phyloP scores from a whole-genome alignment of 768 basidiomycete genomes.

The Lactarius evosmus region DNA sequence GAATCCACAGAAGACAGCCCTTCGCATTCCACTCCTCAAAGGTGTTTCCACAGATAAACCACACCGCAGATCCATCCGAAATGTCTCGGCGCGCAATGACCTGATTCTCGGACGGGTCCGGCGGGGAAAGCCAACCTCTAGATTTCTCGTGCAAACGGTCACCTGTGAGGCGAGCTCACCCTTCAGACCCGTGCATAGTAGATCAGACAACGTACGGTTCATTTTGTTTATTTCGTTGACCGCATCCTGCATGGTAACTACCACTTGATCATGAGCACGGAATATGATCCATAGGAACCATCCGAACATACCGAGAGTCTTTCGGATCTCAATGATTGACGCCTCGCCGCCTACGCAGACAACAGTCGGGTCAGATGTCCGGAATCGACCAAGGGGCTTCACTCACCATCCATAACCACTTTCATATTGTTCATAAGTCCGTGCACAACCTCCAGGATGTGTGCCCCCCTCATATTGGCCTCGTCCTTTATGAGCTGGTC shows the following conservation, averaged over 20 bases:
- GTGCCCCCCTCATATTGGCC: background rate
- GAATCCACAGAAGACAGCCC: background rate
- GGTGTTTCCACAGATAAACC: background rate
- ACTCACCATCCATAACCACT: background rate
- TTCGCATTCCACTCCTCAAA: slow-evolving; percentile 3
- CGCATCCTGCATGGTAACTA: background rate
- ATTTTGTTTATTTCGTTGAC: background rate
- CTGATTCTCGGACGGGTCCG: slow-evolving; percentile 13
- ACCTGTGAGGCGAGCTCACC: background rate
- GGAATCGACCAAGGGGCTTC: background rate
- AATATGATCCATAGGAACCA: background rate
- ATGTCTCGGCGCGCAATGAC: background rate
- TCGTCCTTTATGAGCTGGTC: background rate
- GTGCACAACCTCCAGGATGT: background rate
- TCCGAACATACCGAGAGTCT: background rate
- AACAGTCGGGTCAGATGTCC: background rate
- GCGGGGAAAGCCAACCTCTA: slow-evolving; percentile 8
- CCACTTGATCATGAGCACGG: background rate
- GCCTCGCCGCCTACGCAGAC: background rate
- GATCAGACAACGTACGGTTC: background rate
- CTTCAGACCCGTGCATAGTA: accelerated
- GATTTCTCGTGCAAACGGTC: background rate
- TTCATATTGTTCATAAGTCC: background rate
- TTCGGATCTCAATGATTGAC: background rate
- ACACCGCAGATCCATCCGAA: background rate